These are phyloP conservation scores for Monosporascus sp. DNA, from an alignment of 2,329 filamentous ascomycete genomes.

Conservation along the genomic window DNA sequence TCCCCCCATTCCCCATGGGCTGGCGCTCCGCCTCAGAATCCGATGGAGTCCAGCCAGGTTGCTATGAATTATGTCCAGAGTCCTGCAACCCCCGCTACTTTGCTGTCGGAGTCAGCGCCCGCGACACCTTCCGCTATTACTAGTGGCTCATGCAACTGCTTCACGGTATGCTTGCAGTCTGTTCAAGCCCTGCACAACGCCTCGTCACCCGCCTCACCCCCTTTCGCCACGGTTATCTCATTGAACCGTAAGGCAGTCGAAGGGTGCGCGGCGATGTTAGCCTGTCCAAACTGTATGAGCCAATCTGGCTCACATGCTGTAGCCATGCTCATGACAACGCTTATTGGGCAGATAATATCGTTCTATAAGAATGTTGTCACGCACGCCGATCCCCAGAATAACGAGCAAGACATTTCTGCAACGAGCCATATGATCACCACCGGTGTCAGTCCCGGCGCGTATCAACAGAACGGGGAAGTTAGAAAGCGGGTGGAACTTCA, in stretches of 20 bases:
- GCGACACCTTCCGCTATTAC: slow-evolving; percentile 21
- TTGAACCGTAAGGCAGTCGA: slow-evolving; percentile 44
- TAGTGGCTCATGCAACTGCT: slow-evolving; percentile 37
- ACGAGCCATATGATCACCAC: slow-evolving; percentile 14
- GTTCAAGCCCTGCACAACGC: slow-evolving; percentile 42
- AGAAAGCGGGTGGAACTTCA: slow-evolving; percentile 42
- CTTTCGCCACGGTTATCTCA: slow-evolving; percentile 39
- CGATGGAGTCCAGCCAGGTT: slow-evolving; percentile 28
- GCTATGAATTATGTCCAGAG: slow-evolving; percentile 35
- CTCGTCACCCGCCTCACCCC: slow-evolving; percentile 30
- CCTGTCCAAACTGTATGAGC: slow-evolving; percentile 39
- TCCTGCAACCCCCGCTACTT: slow-evolving; percentile 31
- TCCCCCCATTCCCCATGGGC: slow-evolving; percentile 23
- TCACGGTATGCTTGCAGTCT: slow-evolving; percentile 39
- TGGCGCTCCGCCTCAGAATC: slow-evolving; percentile 24
- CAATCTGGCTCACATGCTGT: slow-evolving; percentile 37
- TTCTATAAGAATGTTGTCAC: slow-evolving; percentile 40
- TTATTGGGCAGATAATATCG: slow-evolving; percentile 42
- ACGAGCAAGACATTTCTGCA: not conserved
- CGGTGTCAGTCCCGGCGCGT: slow-evolving; percentile 37
- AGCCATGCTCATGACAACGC: slow-evolving; percentile 44
- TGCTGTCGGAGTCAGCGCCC: slow-evolving; percentile 23
- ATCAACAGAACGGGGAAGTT: slow-evolving; percentile 40
- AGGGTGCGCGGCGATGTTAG: slow-evolving; percentile 41
- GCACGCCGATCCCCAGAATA: slow-evolving; percentile 32